phyloP scores from a whole-genome alignment of 1,284 basidiomycete species.

The Heterobasidion parviporum region DNA sequence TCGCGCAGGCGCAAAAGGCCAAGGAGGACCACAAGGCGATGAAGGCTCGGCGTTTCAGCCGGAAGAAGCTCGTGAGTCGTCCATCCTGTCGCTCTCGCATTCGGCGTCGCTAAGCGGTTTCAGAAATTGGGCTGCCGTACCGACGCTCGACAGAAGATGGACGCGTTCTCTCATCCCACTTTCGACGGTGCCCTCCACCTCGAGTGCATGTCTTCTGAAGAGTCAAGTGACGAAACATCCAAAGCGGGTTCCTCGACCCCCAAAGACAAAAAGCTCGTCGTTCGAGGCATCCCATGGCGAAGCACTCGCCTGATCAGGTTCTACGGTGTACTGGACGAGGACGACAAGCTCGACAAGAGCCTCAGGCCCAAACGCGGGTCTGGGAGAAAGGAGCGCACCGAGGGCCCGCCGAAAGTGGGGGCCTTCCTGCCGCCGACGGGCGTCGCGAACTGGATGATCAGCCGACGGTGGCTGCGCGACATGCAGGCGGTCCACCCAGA shows the following conservation, averaged over 20 bases:
- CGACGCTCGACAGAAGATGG: constrained; percentile 43
- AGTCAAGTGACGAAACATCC: constrained; percentile 49
- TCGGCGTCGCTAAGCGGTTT: not conserved
- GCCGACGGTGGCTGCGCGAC: constrained; percentile 46
- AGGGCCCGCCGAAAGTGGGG: constrained; percentile 51
- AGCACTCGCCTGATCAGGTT: constrained; percentile 50
- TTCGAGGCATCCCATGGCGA: constrained; percentile 56
- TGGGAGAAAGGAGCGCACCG: constrained; percentile 43
- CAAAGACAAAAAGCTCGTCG: constrained; percentile 18
- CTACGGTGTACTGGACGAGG: constrained; percentile 49
- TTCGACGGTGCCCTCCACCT: constrained; percentile 62
- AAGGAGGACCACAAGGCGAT: constrained; percentile 53
- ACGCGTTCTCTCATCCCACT: constrained; percentile 43
- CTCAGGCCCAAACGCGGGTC: constrained; percentile 46
- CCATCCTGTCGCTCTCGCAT: not conserved
- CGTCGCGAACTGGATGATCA: constrained; percentile 67
- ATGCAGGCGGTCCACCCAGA: constrained; percentile 36
- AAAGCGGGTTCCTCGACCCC: constrained; percentile 16
- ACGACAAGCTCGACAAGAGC: constrained; percentile 35
- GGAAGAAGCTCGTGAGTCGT: constrained; percentile 51
- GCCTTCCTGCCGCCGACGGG: constrained; percentile 53
- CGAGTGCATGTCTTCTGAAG: constrained; percentile 75
- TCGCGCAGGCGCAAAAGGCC: constrained; percentile 33
- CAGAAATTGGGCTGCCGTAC: constrained; percentile 62
- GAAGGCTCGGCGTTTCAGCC: constrained; percentile 45